phyloP scores from a whole-genome alignment of 2,329 filamentous ascomycete genomes.

The Xylaria digitata region DNA sequence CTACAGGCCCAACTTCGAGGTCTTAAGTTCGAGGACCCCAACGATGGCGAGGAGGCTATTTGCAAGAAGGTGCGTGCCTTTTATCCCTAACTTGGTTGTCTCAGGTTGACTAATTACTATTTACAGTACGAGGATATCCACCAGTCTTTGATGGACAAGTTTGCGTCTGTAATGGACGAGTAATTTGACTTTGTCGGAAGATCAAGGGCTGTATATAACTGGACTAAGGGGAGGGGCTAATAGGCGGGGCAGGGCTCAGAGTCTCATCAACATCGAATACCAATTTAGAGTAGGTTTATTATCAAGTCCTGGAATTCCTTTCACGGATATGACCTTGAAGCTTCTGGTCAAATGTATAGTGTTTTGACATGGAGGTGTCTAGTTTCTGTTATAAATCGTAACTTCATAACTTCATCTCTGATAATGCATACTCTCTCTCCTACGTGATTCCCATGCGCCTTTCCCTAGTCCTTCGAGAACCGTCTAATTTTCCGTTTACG shows the following conservation, averaged over 20 bases:
- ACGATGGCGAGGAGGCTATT: slow-evolving; percentile 83
- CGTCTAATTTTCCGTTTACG: background rate
- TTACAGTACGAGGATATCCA: slow-evolving; percentile 88
- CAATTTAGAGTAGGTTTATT: slow-evolving; percentile 33
- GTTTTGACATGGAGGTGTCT: slow-evolving; percentile 3
- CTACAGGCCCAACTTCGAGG: slow-evolving; percentile 85
- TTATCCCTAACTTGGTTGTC: background rate
- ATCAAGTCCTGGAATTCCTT: slow-evolving; percentile 11
- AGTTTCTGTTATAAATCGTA: slow-evolving; percentile 12
- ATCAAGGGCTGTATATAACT: slow-evolving; percentile 31
- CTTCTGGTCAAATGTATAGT: background rate
- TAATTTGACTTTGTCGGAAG: slow-evolving; percentile 59
- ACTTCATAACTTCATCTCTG: slow-evolving; percentile 11
- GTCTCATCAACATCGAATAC: slow-evolving; percentile 22
- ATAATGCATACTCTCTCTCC: background rate
- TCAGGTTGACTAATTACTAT: slow-evolving; percentile 13
- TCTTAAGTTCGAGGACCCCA: slow-evolving; percentile 97
- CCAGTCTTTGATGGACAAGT: slow-evolving; percentile 95
- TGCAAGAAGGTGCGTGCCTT: slow-evolving; percentile 77
- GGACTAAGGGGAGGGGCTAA: slow-evolving; percentile 3
- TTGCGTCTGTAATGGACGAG: slow-evolving; percentile 95
- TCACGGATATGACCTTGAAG: background rate
- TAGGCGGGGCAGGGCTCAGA: slow-evolving; percentile 20
- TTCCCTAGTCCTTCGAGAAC: background rate
- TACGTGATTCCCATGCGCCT: background rate